Base-by-base conservation (phyloP, 352 stramenopile species). In the Phytophthora rubi region DNA sequence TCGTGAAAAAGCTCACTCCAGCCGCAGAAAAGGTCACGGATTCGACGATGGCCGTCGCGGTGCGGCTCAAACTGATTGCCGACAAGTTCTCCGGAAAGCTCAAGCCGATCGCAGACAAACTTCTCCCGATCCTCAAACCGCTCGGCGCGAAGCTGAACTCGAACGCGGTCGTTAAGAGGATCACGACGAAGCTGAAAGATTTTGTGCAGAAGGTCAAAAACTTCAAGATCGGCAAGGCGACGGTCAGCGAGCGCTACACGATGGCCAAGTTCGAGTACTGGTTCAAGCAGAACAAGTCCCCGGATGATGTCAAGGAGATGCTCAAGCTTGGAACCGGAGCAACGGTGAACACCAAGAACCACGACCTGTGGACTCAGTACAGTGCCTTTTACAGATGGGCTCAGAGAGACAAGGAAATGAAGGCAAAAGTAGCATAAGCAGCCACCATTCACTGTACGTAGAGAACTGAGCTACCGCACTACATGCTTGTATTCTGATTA, bases 221-320 rank as follows among this genome's bases (percentile, higher is more conserved):
- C 57, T 49, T 39, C 16, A 60, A 71, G 32, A 30, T 71, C 23
- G 64, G 58, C 30, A 39, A 53, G 44, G 28, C 47, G 2, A 67
- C 64, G 2, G 3, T 71, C 49, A 6, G 64, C 15, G 35, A 71
- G 30, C 64, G 64, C 2, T 66, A 71, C 51, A 71, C 39, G 13
- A 71, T 71, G 64, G 49, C 49, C 18, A 71, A 71, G 23, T 71
- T 71, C n/a, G 57, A 67, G 49, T 23, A 47, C 58, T 71, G 64
- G 58, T 71, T 71, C 33, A 66, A 66, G 21, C 64, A 58, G 32
- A 67, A 67, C 3, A 71, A 71, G 48, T 51, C 45, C 8, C 64
- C 64, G 2, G 57, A 71, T 16, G 64, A 67, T 37, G 42, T 71
- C 49, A 67, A 71, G 49, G 49, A 44, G 18, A 56, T 71, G 49